Conservation (phyloP, 2,329 filamentous ascomycete species). For the Penicillium paneum region DNA sequence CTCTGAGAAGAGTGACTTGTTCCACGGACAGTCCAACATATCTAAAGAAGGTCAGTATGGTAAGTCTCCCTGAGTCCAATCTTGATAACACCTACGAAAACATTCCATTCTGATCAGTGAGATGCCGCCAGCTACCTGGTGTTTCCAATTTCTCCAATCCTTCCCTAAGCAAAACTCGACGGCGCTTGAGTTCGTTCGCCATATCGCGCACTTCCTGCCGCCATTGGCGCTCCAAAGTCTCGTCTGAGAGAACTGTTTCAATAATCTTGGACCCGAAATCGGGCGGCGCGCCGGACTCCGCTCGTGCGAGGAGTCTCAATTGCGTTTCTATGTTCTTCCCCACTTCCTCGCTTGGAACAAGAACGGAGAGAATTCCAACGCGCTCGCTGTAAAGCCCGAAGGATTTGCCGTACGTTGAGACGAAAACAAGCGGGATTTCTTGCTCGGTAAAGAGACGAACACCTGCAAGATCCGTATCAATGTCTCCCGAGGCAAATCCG, state of each 20-base stretch:
- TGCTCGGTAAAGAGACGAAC: conserved; percentile 12
- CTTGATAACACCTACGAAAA: conserved; percentile 11
- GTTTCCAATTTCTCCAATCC: conserved; percentile 11
- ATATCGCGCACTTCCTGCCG: conserved; percentile 11
- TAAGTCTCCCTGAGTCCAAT: not conserved
- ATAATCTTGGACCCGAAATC: conserved; percentile 15
- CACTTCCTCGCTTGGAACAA: conserved; percentile 6
- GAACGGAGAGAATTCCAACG: conserved; percentile 11
- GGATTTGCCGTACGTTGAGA: conserved; percentile 14
- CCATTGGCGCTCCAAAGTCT: conserved; percentile 9
- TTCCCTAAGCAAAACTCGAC: conserved; percentile 4
- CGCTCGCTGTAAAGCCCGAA: conserved; percentile 19
- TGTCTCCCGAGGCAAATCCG: conserved; percentile 15
- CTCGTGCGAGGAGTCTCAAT: conserved; percentile 5
- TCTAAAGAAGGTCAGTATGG: conserved; percentile 8
- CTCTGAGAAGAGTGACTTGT: conserved; percentile 10
- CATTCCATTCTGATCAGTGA: conserved; percentile 18
- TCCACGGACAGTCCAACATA: conserved; percentile 14
- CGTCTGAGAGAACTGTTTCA: conserved; percentile 9
- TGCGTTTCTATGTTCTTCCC: conserved; percentile 9
- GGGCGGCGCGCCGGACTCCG: conserved; percentile 11
- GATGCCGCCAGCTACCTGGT: conserved; percentile 13
- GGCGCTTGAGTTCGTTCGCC: conserved; percentile 6
- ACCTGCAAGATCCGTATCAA: conserved; percentile 8
- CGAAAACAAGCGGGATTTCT: conserved; percentile 12